Conservation (phyloP, 495 filamentous ascomycete species). For the Neurospora sp. region DNA sequence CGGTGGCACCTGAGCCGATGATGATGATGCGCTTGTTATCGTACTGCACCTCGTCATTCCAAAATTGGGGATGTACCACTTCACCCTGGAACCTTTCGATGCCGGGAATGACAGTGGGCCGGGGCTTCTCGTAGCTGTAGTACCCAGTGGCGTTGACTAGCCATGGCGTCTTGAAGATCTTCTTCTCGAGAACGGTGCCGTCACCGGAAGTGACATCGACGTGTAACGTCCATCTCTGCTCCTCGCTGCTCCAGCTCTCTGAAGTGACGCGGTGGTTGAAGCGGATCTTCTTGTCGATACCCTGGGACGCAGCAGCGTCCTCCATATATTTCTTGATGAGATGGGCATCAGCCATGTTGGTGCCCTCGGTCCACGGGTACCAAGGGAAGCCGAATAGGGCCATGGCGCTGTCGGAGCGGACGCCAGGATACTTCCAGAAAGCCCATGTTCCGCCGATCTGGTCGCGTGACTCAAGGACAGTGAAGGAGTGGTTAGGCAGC, state of each 20-base stretch:
- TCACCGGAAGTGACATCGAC: slow-evolving; percentile 32
- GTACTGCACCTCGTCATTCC: slow-evolving; percentile 43
- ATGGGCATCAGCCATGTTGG: slow-evolving; percentile 50
- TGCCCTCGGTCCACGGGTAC: slow-evolving; percentile 51
- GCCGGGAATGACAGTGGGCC: slow-evolving; percentile 47
- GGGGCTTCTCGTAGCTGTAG: slow-evolving; percentile 52
- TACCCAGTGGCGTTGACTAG: slow-evolving; percentile 57
- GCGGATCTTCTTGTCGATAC: slow-evolving; percentile 52
- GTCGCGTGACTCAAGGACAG: slow-evolving; percentile 52
- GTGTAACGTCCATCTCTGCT: slow-evolving; percentile 51
- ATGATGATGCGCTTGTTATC: slow-evolving; percentile 41
- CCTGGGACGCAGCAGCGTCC: slow-evolving; percentile 45
- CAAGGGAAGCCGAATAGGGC: slow-evolving; percentile 60
- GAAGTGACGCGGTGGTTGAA: slow-evolving; percentile 46
- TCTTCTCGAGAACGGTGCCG: slow-evolving; percentile 29
- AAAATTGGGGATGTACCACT: slow-evolving; percentile 54
- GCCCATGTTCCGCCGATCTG: slow-evolving; percentile 62
- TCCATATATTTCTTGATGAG: slow-evolving; percentile 54
- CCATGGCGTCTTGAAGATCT: slow-evolving; percentile 40
- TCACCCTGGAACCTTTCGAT: slow-evolving; percentile 46
- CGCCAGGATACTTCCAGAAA: slow-evolving; percentile 61
- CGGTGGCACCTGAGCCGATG: slow-evolving; percentile 50
- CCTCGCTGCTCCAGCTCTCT: slow-evolving; percentile 50
- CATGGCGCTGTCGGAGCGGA: slow-evolving; percentile 58
- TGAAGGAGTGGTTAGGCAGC: slow-evolving; percentile 44